Base-by-base conservation (phyloP, 768 basidiomycete genomes). In the Boletus speciosus region DNA sequence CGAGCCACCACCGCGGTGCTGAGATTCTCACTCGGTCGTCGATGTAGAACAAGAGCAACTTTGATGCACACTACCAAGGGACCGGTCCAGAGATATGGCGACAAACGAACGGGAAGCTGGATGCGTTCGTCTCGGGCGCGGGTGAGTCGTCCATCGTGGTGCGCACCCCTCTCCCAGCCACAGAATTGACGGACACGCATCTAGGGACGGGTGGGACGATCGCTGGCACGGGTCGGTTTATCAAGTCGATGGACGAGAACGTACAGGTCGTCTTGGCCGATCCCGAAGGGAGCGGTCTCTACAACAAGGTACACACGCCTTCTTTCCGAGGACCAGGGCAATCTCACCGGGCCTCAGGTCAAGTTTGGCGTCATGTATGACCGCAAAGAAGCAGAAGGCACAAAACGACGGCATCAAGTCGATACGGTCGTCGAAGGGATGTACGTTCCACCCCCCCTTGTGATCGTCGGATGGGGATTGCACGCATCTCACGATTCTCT, bases 351-450 rank as follows among this genome's bases (percentile, higher is more conserved):
- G 15, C 8, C 4, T 21, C 38, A 90, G 87, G 82, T 97, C 49
- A 92, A 90, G 73, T 81, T 86, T 59, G 93, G 93, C 5, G 97
- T 98, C 7, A 92, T 99, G 94, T 99, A 86, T 65, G 90, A 96
- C 66, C 76, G 72, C n/a, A 90, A 81, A 58, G 96, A 99, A 74
- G 85, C 84, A 38, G 96, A 99, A 73, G 96, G 97, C 6, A 96
- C 86, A 9, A 93, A 91, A 64, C 73, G 97, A 62, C 76, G 96
- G 54, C 91, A 96, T 66, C 94, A 96, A 70, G 93, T 98, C 14
- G 96, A 98, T 64, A 96, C 94, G 1, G 84, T 97, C 16, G 93
- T 97, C n/a, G 91, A 93, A 72, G 90, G 91, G 54, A 92, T 93
- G 88, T 89, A 23, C 51, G 76, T 69, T 31, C 25, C 25, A 27